Conservation (phyloP, 176 grass and related monocot species). For the Cocos nucifera region DNA sequence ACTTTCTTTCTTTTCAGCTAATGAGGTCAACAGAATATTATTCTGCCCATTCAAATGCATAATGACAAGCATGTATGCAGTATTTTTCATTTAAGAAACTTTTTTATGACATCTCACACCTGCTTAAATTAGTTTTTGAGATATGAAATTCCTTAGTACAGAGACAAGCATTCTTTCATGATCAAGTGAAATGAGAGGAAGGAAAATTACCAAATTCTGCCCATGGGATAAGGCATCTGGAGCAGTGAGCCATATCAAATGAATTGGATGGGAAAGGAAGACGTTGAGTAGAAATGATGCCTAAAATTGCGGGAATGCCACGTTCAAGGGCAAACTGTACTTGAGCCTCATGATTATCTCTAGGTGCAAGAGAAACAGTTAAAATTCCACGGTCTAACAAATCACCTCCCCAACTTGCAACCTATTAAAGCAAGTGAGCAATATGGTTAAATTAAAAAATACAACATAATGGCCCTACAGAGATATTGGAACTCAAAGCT, state of each 20-base stretch:
- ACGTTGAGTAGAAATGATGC: constrained; percentile 89
- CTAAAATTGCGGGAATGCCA: constrained; percentile 89
- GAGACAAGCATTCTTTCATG: no score
- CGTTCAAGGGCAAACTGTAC: constrained; percentile 98
- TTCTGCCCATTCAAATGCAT: no score
- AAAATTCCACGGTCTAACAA: constrained; percentile 63
- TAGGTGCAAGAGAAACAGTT: constrained; percentile 71
- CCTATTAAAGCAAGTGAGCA: constrained; percentile 21
- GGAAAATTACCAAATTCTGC: constrained; percentile 57
- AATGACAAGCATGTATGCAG: no score
- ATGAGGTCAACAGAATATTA: no score
- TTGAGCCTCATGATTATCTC: constrained; percentile 98
- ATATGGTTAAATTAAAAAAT: neutral
- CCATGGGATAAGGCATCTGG: constrained; percentile 86
- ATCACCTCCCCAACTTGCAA: constrained; percentile 91
- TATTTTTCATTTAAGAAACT: no score
- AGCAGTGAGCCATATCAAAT: constrained; percentile 94
- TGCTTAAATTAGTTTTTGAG: no score
- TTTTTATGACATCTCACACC: no score
- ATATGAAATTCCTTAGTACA: no score
- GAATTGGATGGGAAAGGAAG: constrained; percentile 65
- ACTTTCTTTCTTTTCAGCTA: no score
- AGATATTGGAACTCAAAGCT: no score
- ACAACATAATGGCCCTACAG: no score
- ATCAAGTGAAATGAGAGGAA: neutral